Base-by-base conservation (phyloP, 805 yeast species). In the Candida broadrunensis region DNA sequence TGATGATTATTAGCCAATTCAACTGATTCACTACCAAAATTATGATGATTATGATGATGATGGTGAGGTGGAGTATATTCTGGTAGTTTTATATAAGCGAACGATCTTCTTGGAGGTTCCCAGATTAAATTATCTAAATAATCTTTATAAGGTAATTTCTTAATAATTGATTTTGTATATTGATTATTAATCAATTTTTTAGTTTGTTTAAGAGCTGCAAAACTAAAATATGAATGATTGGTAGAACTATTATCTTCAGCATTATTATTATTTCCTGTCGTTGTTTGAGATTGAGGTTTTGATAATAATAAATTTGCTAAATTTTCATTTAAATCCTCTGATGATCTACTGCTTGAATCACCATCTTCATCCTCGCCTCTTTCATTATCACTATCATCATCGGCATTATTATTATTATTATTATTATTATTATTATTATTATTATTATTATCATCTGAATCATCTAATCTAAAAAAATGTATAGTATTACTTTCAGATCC, bases 31-130 rank as follows among this genome's bases (percentile, higher is more conserved):
- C 33, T 17, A 30, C 20, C 16, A 13, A 33, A 26, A 26, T 26
- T 8, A 26, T 26, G 5, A 21, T 26, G 33, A 30, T 25, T 42
- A 12, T 38, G 32, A 18, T 44, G 41, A 13, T 13, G 42, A 41
- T 14, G 13, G 6, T n/a, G 32, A 14, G 32, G 32, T 15, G 58
- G 55, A 16, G 50, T 48, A 37, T 55, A 51, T 40, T 61, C 70
- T 3, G 70, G 70, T 3, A 70, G 43, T 46, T 61, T 66, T 25
- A 69, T 61, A 43, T 55, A 67, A 15, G 72, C 72, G 54, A 70
- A 70, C 4, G 73, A 67, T 30, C 75, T 46, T 31, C 59, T 50
- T 3, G 75, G 75, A 1, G 72, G 71, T 39, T 65, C 70, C 66
- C 70, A 62, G 5, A 69, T 61, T 35, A 69, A 51, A 41, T 67